Conservation (phyloP, 2,329 filamentous ascomycete species). For the Cladosporium cucumerinum region DNA sequence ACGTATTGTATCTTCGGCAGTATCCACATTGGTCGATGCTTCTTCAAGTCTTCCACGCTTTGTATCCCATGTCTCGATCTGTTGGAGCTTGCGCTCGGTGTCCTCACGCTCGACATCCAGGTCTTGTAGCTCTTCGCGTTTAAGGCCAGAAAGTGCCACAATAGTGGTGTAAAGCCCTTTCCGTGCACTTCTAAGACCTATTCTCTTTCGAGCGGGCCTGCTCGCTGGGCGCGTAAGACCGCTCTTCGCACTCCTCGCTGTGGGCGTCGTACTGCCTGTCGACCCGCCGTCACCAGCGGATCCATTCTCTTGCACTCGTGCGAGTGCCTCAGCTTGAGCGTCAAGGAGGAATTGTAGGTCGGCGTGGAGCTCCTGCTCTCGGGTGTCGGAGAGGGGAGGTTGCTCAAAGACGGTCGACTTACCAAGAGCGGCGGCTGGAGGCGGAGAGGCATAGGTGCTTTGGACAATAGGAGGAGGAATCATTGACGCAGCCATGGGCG, state of each 20-base stretch:
- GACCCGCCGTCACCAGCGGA: slow-evolving; percentile 44
- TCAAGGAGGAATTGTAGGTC: slow-evolving; percentile 59
- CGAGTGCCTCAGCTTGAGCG: slow-evolving; percentile 57
- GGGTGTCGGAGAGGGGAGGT: slow-evolving; percentile 37
- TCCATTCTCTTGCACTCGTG: slow-evolving; percentile 45
- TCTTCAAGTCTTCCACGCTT: slow-evolving; percentile 55
- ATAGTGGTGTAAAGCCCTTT: slow-evolving; percentile 63
- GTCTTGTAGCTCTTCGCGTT: slow-evolving; percentile 63
- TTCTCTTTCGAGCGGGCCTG: slow-evolving; percentile 50
- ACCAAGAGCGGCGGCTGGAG: slow-evolving; percentile 14
- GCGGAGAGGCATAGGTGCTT: slow-evolving; percentile 26
- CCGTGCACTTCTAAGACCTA: slow-evolving; percentile 60
- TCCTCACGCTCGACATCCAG: slow-evolving; percentile 56
- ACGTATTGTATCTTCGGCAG: slow-evolving; percentile 56
- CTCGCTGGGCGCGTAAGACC: slow-evolving; percentile 39
- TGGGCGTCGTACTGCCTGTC: slow-evolving; percentile 50
- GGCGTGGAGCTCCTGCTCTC: slow-evolving; percentile 53
- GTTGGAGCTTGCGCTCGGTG: slow-evolving; percentile 56
- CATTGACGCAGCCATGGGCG: slow-evolving; percentile 33
- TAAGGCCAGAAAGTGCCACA: slow-evolving; percentile 61
- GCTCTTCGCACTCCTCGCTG: slow-evolving; percentile 38
- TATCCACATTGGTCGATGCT: slow-evolving; percentile 56
- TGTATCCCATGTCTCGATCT: slow-evolving; percentile 56
- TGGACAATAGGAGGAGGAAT: slow-evolving; percentile 36
- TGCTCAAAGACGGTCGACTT: slow-evolving; percentile 45